A percentile compares a stretch with the other conserved stretches of the same genome.
Conservation (phyloP, 1,284 basidiomycete genomes). For the Exobasidium rhododendri region DNA sequence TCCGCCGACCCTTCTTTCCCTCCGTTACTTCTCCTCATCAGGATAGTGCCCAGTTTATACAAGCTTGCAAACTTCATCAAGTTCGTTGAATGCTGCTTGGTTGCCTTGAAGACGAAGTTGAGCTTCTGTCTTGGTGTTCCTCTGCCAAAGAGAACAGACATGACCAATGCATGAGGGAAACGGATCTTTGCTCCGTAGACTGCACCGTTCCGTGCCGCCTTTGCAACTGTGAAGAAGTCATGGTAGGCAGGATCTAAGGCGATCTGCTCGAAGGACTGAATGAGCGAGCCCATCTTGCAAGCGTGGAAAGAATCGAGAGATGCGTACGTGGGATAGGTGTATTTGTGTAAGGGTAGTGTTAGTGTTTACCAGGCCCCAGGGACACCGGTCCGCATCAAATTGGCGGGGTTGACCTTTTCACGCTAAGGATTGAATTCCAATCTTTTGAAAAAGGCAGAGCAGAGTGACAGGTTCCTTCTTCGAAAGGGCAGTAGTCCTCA, state of each 20-base stretch:
- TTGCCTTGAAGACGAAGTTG: slow-evolving; percentile 75
- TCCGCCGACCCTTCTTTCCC: slow-evolving; percentile 77
- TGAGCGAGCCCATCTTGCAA: neutral
- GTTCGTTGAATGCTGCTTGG: slow-evolving; percentile 80
- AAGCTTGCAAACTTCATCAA: slow-evolving; percentile 88
- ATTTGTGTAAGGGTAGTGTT: too few species aligned
- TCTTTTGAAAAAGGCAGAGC: too few species aligned
- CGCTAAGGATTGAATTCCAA: too few species aligned
- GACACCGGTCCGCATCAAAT: too few species aligned
- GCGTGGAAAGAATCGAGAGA: too few species aligned
- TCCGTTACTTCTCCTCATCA: slow-evolving; percentile 73
- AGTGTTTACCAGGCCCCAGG: too few species aligned
- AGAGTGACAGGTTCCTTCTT: too few species aligned
- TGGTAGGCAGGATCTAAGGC: slow-evolving; percentile 69
- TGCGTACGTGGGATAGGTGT: too few species aligned
- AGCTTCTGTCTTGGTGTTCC: slow-evolving; percentile 60
- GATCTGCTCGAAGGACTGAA: slow-evolving; percentile 25
- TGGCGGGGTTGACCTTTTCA: too few species aligned
- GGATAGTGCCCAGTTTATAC: slow-evolving; percentile 80
- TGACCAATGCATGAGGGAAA: slow-evolving; percentile 97
- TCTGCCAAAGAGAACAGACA: slow-evolving; percentile 81
- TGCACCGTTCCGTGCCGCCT: slow-evolving; percentile 81
- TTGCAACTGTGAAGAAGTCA: slow-evolving; percentile 74
- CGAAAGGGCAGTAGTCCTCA: too few species aligned
- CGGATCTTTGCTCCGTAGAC: slow-evolving; percentile 91